Evolutionary conservation across 179 eudicot species (phyloP), one percentile per base, ranked within the genome.

Genomic region (Beta lomatogona): DNA sequence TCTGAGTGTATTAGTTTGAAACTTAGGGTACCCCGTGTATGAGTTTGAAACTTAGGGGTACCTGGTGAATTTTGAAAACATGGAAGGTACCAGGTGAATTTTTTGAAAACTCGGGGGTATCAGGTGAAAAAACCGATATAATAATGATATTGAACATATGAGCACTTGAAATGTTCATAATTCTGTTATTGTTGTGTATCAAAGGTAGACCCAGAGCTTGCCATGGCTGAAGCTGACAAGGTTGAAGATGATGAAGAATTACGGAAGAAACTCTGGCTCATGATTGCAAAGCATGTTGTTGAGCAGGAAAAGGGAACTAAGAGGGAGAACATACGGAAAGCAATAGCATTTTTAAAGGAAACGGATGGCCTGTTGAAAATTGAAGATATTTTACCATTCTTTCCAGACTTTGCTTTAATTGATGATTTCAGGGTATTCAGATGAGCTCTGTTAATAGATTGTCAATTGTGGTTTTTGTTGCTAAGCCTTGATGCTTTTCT

Each of bases 201-300:
- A 1, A 53, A 96, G 99, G 94, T 96, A 86, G 98, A 94, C 76
- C 91, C 97, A 67, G 98, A 96, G 88, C 99, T 96, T 87, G 99
- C 99, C 44, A 96, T 91, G 94, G 99, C 98, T 69, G 99, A 96
- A 89, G 99, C 99, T 71, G 98, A 96, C 86, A 96, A 96, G 86
- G 99, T 94, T 83, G 98, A 96, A 88, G 98, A 94, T 90, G 99
- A 96, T 79, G 98, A 94, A 83, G 99, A 96, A 85, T 90, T 94
- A 72, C 88, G 98, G 82, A 96, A 96, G 85, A 96, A 94, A 81
- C 91, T 96, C 44, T 96, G 99, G 99, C 95, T 96, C 46, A 94
- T 96, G 99, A 94, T 96, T 86, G 99, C 99, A 57, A 96, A 96
- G 87, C 97, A 96, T 88, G 99, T 96, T 68, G 89, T 96, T 80